Evolutionary conservation across 148 eudicot species (phyloP).

Genomic region (Rhododendron ovatum): DNA sequence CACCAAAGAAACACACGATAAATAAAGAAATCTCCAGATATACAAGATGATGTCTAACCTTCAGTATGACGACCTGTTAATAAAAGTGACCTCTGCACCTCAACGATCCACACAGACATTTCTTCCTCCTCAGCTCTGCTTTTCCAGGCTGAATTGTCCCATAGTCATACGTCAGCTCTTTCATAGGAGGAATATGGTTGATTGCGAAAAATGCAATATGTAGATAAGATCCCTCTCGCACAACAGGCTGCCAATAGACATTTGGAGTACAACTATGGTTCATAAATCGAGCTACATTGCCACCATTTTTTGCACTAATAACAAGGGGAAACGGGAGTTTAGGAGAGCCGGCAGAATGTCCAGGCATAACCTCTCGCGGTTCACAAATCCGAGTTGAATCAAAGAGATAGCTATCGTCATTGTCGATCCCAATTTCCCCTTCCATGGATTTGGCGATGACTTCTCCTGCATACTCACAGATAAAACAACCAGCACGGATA

Average conservation of each 20-base stretch:
- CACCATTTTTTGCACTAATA: constrained; percentile 67
- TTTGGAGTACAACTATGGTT: constrained; percentile 93
- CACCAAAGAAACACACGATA: not conserved
- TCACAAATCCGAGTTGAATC: constrained; percentile 69
- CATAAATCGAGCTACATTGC: constrained; percentile 89
- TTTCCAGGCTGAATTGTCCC: constrained; percentile 50
- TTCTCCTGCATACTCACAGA: constrained; percentile 83
- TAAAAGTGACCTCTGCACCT: constrained; percentile 85
- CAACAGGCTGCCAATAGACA: constrained; percentile 80
- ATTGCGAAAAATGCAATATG: constrained; percentile 84
- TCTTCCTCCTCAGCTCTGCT: constrained; percentile 54
- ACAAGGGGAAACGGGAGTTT: constrained; percentile 60
- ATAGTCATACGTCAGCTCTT: constrained; percentile 84
- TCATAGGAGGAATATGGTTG: constrained; percentile 83
- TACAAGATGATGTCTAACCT: not conserved
- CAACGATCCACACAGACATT: constrained; percentile 67
- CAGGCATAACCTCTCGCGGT: constrained; percentile 24
- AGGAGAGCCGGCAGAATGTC: constrained; percentile 3
- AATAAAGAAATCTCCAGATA: not conserved
- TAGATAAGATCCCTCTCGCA: constrained; percentile 54
- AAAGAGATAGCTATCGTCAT: constrained; percentile 52
- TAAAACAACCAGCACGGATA: constrained; percentile 62
- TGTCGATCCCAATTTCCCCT: constrained; percentile 41
- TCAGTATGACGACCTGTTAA: constrained; percentile 17
- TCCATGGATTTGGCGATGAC: constrained; percentile 47